Evolutionary conservation across 176 grass and related monocot species (phyloP).

Genomic region (Alloteropsis semialata): DNA sequence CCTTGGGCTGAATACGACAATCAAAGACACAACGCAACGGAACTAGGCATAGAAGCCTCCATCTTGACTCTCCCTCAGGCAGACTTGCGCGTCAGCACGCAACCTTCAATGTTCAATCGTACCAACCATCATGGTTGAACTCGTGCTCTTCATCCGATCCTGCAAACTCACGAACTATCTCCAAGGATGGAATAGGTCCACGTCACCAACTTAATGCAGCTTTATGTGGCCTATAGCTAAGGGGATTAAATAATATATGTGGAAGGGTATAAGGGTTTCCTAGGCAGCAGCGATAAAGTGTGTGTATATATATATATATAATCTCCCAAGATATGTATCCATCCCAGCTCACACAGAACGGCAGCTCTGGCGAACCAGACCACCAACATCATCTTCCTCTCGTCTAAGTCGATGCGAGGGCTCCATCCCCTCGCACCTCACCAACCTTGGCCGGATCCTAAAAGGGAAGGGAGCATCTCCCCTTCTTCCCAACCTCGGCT

Average conservation of each 20-base stretch:
- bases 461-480: neutral
- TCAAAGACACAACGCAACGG: no score
- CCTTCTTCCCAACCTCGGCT: neutral
- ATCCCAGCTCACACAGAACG: neutral
- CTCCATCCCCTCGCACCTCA: neutral
- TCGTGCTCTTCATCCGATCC: no score
- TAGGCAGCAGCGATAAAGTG: neutral
- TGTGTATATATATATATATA: neutral
- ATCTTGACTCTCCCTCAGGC: no score
- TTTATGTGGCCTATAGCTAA: neutral
- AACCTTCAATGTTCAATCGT: no score
- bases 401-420: neutral
- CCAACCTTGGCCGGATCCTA: neutral
- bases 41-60: no score
- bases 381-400: neutral
- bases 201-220: neutral
- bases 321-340: neutral
- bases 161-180: no score
- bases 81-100: no score
- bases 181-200: neutral
- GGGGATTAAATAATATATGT: neutral
- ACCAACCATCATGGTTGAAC: no score
- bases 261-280: neutral
- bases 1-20: no score
- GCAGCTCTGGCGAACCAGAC: no score